Conservation (phyloP, 768 basidiomycete species). For the Rhodotorula paludigena region DNA sequence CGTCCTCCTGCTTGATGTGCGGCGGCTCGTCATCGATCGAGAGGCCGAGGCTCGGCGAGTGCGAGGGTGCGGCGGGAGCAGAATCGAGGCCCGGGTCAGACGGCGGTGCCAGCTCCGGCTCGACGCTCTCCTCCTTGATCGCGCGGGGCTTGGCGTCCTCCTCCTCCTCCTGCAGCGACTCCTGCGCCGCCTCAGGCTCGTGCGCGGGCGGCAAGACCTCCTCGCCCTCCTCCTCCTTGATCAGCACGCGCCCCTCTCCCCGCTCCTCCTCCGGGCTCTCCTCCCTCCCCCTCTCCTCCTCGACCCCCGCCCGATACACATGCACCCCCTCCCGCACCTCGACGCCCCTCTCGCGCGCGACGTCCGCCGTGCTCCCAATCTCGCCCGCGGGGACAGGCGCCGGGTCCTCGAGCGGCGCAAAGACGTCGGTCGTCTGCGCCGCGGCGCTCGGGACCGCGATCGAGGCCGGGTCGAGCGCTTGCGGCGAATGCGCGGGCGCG, state of each 20-base stretch:
- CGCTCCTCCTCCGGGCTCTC: neutral
- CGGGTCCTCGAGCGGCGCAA: neutral
- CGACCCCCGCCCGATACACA: neutral
- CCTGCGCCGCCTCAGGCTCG: neutral
- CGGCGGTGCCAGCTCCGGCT: neutral
- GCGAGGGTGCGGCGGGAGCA: neutral
- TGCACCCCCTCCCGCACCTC: neutral
- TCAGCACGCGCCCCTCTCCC: neutral
- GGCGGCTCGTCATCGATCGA: neutral
- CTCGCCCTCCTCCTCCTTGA: neutral
- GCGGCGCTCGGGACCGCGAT: neutral
- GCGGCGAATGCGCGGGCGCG: neutral
- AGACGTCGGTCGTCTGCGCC: neutral
- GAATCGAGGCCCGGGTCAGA: neutral
- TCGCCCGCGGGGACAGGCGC: neutral
- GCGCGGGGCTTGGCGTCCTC: neutral
- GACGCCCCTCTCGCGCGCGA: neutral
- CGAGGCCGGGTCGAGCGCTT: neutral
- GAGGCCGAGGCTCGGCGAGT: neutral
- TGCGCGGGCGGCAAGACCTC: too few species aligned
- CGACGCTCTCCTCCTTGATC: slow-evolving; percentile 18
- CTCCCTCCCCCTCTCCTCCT: neutral
- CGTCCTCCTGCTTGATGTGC: neutral
- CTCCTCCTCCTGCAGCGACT: neutral
- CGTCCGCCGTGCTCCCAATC: slow-evolving; percentile 8